These are phyloP conservation scores for Tilletia setariae DNA, from an alignment of 1,284 basidiomycete species.

Conservation along the genomic window DNA sequence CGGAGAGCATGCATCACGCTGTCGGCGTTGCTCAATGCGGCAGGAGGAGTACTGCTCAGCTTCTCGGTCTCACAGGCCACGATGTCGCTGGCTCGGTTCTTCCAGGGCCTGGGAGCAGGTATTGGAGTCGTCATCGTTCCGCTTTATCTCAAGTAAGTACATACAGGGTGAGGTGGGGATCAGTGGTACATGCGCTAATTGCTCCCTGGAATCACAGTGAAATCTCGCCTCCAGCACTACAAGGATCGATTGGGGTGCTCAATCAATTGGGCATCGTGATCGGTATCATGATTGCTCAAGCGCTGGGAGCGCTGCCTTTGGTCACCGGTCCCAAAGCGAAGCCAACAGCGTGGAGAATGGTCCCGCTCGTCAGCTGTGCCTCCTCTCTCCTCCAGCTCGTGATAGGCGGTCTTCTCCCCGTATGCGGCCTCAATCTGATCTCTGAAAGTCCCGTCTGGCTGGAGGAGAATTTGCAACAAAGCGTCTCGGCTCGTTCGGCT, in stretches of 20 bases:
- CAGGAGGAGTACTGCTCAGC: constrained; percentile 14
- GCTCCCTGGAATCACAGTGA: constrained; percentile 62
- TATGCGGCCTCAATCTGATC: constrained; percentile 34
- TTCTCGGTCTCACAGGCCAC: neutral
- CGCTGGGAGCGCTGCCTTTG: constrained; percentile 53
- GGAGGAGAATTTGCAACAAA: constrained; percentile 24
- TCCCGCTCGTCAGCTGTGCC: constrained; percentile 48
- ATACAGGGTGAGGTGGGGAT: no score
- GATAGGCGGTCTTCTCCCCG: neutral
- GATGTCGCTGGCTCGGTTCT: constrained; percentile 54
- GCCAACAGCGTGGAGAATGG: constrained; percentile 52
- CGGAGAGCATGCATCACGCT: constrained; percentile 56
- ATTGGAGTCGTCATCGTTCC: constrained; percentile 81
- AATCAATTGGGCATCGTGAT: constrained; percentile 61
- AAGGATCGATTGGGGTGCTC: constrained; percentile 73
- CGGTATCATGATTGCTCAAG: constrained; percentile 55
- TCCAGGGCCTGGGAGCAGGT: constrained; percentile 76
- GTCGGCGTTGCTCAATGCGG: constrained; percentile 18
- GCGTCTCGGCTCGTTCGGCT: no score
- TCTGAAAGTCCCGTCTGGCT: constrained; percentile 45
- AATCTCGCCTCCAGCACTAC: constrained; percentile 70
- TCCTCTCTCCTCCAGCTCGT: constrained; percentile 52
- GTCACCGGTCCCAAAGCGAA: constrained; percentile 19
- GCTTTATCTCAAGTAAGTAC: constrained; percentile 61
- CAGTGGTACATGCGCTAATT: no score